These are phyloP conservation scores for Periconia sp. DNA, from an alignment of 2,329 filamentous ascomycete genomes.

Conservation along the genomic window DNA sequence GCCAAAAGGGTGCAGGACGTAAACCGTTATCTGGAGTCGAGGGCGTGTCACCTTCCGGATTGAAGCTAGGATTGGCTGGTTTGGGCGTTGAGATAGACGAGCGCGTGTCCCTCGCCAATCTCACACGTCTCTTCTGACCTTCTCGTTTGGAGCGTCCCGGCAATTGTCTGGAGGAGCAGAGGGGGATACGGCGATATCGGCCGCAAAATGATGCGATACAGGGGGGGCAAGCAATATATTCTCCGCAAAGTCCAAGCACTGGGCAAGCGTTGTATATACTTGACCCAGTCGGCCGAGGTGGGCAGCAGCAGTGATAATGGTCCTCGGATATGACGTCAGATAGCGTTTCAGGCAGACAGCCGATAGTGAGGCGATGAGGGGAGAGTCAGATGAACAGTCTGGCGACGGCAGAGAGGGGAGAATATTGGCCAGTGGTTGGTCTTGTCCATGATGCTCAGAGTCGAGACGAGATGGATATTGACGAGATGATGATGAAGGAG, in stretches of 20 bases:
- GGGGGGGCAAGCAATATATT: neutral
- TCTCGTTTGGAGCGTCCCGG: constrained; percentile 1
- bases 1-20: neutral
- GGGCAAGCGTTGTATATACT: neutral
- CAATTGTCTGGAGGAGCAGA: neutral
- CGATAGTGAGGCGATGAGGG: neutral
- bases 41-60: constrained; percentile 34
- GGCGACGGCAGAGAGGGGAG: too few species aligned
- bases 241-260: neutral
- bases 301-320: too few species aligned
- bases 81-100: neutral
- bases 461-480: too few species aligned
- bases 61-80: constrained; percentile 20
- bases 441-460: too few species aligned
- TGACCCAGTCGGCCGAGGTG: too few species aligned
- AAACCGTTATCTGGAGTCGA: constrained; percentile 2
- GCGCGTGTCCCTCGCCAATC: neutral
- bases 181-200: constrained; percentile 1
- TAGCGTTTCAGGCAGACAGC: neutral
- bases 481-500: too few species aligned
- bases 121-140: neutral
- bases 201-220: neutral
- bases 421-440: too few species aligned
- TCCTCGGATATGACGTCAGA: too few species aligned
- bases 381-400: neutral